phyloP scores from a whole-genome alignment of 2,329 filamentous ascomycete species.

The Verticillium longisporum region DNA sequence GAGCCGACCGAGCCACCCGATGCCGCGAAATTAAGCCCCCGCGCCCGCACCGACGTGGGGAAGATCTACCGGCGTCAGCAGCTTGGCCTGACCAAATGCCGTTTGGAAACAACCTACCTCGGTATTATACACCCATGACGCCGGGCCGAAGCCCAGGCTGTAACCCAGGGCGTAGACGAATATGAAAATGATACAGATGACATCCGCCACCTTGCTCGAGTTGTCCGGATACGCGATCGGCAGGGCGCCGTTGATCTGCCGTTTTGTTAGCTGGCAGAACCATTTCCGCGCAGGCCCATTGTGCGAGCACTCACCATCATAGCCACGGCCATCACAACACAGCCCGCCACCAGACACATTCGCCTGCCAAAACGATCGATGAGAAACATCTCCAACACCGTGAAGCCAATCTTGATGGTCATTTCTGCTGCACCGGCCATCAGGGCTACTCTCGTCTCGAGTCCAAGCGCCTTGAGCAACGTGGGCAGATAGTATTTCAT shows the following conservation, averaged over 20 bases:
- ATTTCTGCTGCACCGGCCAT: slow-evolving; percentile 50
- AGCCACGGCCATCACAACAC: slow-evolving; percentile 43
- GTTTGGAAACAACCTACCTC: slow-evolving; percentile 29
- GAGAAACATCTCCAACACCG: slow-evolving; percentile 48
- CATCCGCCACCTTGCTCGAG: slow-evolving; percentile 38
- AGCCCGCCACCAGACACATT: slow-evolving; percentile 40
- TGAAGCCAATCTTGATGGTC: slow-evolving; percentile 50
- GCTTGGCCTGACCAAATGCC: no score
- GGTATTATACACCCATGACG: slow-evolving; percentile 53
- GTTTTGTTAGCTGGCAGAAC: not conserved
- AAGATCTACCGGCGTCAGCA: slow-evolving; percentile 36
- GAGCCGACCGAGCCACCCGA: slow-evolving; percentile 49
- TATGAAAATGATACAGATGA: slow-evolving; percentile 46
- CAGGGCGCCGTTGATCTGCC: slow-evolving; percentile 45
- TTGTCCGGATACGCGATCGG: slow-evolving; percentile 45
- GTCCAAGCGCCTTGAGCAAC: slow-evolving; percentile 43
- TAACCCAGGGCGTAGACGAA: slow-evolving; percentile 54
- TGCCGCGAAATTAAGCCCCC: slow-evolving; percentile 48
- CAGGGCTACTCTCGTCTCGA: slow-evolving; percentile 38
- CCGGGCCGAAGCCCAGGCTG: slow-evolving; percentile 49
- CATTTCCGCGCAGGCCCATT: not conserved
- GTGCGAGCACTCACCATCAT: slow-evolving; percentile 35
- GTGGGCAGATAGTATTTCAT: slow-evolving; percentile 55
- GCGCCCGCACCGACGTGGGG: slow-evolving; percentile 48
- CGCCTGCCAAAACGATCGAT: slow-evolving; percentile 46